These are phyloP conservation scores for Chiua virens DNA, from an alignment of 768 basidiomycete species.

Conservation along the genomic window DNA sequence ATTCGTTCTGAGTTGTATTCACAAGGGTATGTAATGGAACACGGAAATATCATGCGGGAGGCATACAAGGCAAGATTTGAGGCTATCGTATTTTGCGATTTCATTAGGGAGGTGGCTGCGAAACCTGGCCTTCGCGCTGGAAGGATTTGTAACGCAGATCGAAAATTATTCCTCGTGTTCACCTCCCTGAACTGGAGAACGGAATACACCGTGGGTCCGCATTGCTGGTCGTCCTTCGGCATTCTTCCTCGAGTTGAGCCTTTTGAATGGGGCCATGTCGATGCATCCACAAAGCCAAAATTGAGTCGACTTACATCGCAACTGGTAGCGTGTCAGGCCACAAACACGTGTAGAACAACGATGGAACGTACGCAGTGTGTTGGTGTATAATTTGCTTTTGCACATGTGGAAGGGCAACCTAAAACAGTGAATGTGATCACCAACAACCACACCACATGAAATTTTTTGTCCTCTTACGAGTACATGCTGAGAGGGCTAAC, in stretches of 20 bases:
- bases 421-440: not conserved
- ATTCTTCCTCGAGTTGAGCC: conserved; percentile 5
- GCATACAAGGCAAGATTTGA: too few relatives aligned
- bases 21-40: too few relatives aligned
- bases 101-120: too few relatives aligned
- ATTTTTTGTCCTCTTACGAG: not conserved
- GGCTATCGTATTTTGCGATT: too few relatives aligned
- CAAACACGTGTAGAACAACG: not conserved
- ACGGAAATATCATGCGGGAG: too few relatives aligned
- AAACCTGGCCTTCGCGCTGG: too few relatives aligned
- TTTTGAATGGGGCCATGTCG: not conserved
- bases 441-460: not conserved
- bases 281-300: not conserved
- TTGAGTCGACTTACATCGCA: conserved; percentile 4
- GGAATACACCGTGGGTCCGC: not conserved
- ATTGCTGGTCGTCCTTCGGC: not conserved
- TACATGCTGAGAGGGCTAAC: not conserved
- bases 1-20: too few relatives aligned
- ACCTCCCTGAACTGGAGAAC: not conserved
- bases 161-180: not conserved
- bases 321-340: conserved; percentile 2
- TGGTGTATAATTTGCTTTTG: conserved; percentile 6
- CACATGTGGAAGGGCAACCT: conserved; percentile 9
- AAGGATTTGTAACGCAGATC: not conserved
- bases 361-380: not conserved